Base-by-base conservation (phyloP, 2,329 filamentous ascomycete species). In the Calonectria fujianensis region DNA sequence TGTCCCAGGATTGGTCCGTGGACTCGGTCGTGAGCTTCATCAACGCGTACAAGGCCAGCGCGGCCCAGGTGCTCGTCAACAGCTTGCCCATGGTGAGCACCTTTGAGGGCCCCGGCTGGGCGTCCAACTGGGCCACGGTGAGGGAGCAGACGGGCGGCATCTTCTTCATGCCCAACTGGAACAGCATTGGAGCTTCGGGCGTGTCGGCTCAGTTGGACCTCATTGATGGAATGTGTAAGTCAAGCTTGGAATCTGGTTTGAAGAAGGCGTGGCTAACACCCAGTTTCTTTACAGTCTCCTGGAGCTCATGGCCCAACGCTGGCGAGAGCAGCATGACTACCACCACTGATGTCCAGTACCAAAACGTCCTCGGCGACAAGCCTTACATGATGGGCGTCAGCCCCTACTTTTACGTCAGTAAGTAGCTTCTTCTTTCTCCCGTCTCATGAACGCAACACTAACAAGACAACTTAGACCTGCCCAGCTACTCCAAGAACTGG, bases 401-500 rank as follows among this genome's bases (percentile, higher is more conserved):
- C 0, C 90, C 90, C 0, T 91, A 89, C 90, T 92, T 92, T 82
- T 92, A 88, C 82, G 92, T 91, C 64, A 89, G 77, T 79, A 64
- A 75, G 77, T 77, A 41, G 20, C 29, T 7, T 35, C 4, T 4
- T 35, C 4, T 45, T 20, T 16, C 3, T 24, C 50, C 2, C 1
- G 9, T 9, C 11, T 37, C 16, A 20, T 20, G 31, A 16, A 29
- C 13, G 24, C 29, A 10, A 24, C 8, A 39, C 10, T 63, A 31
- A 59, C 59, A 20, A 5, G 37, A 16, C 9, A 14, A 29, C 4
- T 31, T n/a, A 79, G 77, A 91, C 73, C 84, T 92, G 4, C 88
- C 90, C 0, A 84, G 85, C 9, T 92, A 87, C 78, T 82, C 84
- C 52, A 93, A 93, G 83, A 91, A 92, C 80, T 93, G 91, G 91